Evolutionary conservation across 83 land plant genomes (phyloP), one percentile per base, ranked within the genome.

Genomic region (Diphasiastrum complanatum): DNA sequence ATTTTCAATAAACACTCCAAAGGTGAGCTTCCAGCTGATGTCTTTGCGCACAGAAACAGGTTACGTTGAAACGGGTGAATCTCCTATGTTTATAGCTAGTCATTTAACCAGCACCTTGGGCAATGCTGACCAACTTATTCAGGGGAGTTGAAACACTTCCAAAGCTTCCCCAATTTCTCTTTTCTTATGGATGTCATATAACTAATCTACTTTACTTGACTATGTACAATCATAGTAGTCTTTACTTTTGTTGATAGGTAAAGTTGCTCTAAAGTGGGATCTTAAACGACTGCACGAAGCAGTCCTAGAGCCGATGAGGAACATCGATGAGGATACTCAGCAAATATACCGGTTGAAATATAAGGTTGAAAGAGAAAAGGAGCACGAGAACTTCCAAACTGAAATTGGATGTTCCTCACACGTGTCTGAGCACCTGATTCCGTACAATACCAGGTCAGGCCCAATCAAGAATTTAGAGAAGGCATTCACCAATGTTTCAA

Each of bases 261-360:
- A 90, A 62, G 31, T 74, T 19, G 68, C 61, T 52, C 65, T 86
- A 65, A 90, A 87, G 70, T 90, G 54, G 68, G 92, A 90, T 16
- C 58, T 83, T 69, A 75, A 65, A 28, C 77, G 81, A 5, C 78
- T 84, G 34, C 77, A 75, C 23, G 81, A 86, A 37, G 80, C 65
- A 70, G 92, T 90, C 50, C 78, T 83, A n/a, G 63, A 22, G 22
- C 80, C 74, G 18, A 77, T 90, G 79, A 80, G 63, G 60, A 80
- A 81, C 30, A 90, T 90, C 85, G 67, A 66, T 46, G 92, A 81
- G 65, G 85, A 83, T 28, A 86, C 73, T 61, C 81, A 79, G 49
- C 72, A 77, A 31, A 58, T 86, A 29, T 45, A 10, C 35, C 69
- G 40, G 32, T 50, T 68, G 12, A 79, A 81, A 68, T 52, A 54